A percentile compares a stretch with the other conserved stretches of the same genome.
phyloP scores from a whole-genome alignment of 2,329 filamentous ascomycete species.

The Fusarium sp. region DNA sequence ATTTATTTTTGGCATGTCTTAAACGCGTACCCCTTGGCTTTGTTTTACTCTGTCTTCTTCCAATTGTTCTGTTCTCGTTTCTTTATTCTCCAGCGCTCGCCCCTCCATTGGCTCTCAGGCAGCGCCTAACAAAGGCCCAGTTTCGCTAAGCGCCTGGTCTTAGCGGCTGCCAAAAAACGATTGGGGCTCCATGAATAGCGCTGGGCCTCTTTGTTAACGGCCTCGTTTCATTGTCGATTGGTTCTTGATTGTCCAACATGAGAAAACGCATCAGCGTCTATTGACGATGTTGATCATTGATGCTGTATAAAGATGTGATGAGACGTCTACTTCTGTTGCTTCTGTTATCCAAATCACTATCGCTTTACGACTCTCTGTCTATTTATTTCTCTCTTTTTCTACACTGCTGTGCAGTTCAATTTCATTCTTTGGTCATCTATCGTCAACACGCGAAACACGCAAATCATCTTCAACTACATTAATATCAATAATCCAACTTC shows the following conservation, averaged over 20 bases:
- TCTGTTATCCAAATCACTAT: constrained; percentile 7
- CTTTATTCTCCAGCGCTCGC: background rate
- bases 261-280: constrained; percentile 11
- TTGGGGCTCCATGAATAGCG: constrained; percentile 27
- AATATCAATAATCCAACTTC: background rate
- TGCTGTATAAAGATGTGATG: constrained; percentile 20
- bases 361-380: background rate
- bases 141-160: constrained; percentile 42
- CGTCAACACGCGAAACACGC: background rate
- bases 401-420: constrained; percentile 36
- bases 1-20: background rate
- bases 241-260: constrained; percentile 1
- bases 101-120: constrained; percentile 12
- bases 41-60: background rate
- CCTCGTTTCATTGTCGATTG: constrained; percentile 36
- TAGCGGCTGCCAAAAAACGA: constrained; percentile 35
- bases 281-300: background rate
- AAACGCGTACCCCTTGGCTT: background rate
- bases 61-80: constrained; percentile 24
- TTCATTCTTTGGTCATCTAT: background rate
- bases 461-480: background rate
- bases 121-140: constrained; percentile 24
- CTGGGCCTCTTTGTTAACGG: constrained; percentile 8
- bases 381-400: background rate
- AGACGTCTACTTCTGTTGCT: background rate